Percentiles rank a stretch among this genome's conserved stretches.
phyloP scores from a whole-genome alignment of 2,329 filamentous ascomycete species.

The Gaeumannomyces sp. region DNA sequence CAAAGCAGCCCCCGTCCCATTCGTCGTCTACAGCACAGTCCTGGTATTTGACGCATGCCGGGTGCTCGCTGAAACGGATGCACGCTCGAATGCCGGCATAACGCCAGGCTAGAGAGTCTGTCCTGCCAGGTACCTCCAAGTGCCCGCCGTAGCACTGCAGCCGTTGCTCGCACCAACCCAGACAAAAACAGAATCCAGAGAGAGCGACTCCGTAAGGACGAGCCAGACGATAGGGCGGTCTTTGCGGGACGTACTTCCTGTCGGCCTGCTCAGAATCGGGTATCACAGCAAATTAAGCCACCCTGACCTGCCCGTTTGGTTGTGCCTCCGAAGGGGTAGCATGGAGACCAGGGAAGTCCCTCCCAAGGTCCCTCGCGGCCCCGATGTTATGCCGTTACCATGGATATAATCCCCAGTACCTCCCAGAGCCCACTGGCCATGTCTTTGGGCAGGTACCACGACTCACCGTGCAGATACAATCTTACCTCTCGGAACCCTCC shows the following conservation, averaged over 20 bases:
- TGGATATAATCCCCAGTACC: neutral
- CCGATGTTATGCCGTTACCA: neutral
- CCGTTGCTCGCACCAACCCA: neutral
- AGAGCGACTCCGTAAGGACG: no score
- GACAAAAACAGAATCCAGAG: neutral
- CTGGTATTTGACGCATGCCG: constrained; percentile 10
- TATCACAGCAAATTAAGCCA: neutral
- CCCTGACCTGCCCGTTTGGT: neutral
- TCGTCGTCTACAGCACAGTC: neutral
- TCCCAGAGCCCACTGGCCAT: neutral
- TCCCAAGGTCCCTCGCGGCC: neutral
- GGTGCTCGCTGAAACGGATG: constrained; percentile 7
- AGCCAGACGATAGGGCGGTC: no score
- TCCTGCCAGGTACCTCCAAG: neutral
- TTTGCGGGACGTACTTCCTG: no score
- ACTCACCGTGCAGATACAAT: neutral
- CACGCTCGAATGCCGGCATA: constrained; percentile 3
- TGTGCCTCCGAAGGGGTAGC: neutral
- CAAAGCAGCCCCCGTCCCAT: neutral
- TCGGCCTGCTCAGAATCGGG: no score
- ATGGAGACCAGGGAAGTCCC: neutral
- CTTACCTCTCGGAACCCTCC: neutral
- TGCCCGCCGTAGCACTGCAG: neutral
- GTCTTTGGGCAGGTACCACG: neutral
- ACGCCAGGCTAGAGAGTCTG: neutral